A percentile compares a stretch with the other conserved stretches of the same genome.
Evolutionary conservation across 2,329 filamentous ascomycete genomes (phyloP).

Genomic region (Corynespora cassiicola): DNA sequence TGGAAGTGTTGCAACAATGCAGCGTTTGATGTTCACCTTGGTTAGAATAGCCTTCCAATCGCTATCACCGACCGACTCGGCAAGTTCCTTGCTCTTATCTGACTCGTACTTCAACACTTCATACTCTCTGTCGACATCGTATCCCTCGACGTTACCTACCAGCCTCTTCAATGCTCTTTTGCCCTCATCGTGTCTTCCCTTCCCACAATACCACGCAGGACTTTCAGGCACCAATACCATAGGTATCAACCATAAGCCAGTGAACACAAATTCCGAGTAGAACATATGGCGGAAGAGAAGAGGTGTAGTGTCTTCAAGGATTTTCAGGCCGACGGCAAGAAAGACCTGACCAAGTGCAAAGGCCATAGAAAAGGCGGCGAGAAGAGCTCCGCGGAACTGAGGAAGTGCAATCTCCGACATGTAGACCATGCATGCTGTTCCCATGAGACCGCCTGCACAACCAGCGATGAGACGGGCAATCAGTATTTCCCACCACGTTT

Average conservation of each 20-base stretch:
- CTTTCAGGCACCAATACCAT: slow-evolving; percentile 7
- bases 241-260: slow-evolving; percentile 7
- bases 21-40: slow-evolving; percentile 6
- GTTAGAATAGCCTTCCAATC: slow-evolving; percentile 9
- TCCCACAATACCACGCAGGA: slow-evolving; percentile 9
- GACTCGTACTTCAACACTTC: slow-evolving; percentile 8
- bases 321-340: slow-evolving; percentile 6
- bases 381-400: slow-evolving; percentile 8
- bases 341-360: slow-evolving; percentile 13
- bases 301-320: slow-evolving; percentile 4
- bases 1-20: slow-evolving; percentile 6
- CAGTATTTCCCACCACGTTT: slow-evolving; percentile 11
- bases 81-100: slow-evolving; percentile 5
- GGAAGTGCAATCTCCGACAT: slow-evolving; percentile 14
- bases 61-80: slow-evolving; percentile 4
- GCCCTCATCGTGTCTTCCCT: slow-evolving; percentile 10
- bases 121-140: slow-evolving; percentile 13
- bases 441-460: slow-evolving; percentile 9
- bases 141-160: slow-evolving; percentile 8
- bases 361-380: slow-evolving; percentile 10
- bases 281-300: slow-evolving; percentile 8
- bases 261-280: slow-evolving; percentile 15
- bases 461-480: slow-evolving; percentile 9
- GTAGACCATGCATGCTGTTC: slow-evolving; percentile 12
- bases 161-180: slow-evolving; percentile 6